Percentiles rank a stretch among this genome's conserved stretches.
Evolutionary conservation across 106 monocot species (phyloP).

Genomic region (Gastrodia elata): DNA sequence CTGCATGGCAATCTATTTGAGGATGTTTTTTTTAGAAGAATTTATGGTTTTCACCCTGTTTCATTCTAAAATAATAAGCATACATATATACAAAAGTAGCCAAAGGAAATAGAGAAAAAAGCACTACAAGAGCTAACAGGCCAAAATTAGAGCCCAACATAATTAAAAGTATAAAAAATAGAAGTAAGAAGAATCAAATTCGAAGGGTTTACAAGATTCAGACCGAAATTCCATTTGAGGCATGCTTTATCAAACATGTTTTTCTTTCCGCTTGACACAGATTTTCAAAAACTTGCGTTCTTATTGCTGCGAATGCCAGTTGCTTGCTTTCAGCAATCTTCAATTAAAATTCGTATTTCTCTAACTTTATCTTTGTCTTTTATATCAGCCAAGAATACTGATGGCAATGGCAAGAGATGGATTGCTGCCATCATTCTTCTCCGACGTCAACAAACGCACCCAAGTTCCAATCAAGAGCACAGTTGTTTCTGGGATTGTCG

Average conservation of each 20-base stretch:
- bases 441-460: slow-evolving; percentile 57
- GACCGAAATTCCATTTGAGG: too few species aligned
- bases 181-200: too few species aligned
- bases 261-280: neutral
- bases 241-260: neutral
- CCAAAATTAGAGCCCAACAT: too few species aligned
- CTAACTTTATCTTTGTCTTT: neutral
- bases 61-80: too few species aligned
- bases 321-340: neutral
- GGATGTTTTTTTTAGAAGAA: too few species aligned
- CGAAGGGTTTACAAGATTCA: too few species aligned
- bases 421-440: slow-evolving; percentile 77
- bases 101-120: too few species aligned
- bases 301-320: neutral
- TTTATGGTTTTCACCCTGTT: too few species aligned
- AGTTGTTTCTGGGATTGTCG: slow-evolving; percentile 61
- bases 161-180: too few species aligned
- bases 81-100: too few species aligned
- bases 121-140: too few species aligned
- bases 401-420: slow-evolving; percentile 99
- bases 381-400: slow-evolving; percentile 80
- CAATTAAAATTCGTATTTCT: neutral
- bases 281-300: neutral
- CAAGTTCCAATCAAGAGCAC: slow-evolving; percentile 96
- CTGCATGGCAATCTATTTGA: neutral